Base-by-base conservation (phyloP, 495 filamentous ascomycete species). In the Hypoxylon perforatum region DNA sequence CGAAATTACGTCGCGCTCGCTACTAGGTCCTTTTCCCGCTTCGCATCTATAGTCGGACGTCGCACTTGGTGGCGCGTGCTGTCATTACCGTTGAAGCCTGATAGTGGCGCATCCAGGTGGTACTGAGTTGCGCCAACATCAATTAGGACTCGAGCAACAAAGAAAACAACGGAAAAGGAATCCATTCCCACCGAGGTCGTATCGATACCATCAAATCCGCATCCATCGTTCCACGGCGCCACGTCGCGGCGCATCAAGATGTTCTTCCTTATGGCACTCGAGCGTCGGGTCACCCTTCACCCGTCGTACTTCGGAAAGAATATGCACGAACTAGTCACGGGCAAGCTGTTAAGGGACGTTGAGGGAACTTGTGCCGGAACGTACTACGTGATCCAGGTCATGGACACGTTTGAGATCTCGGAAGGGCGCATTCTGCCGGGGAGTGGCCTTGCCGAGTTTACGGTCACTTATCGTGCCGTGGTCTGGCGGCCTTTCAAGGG, bases 231-330 rank as follows among this genome's bases (percentile, higher is more conserved):
- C 25, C 8, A 3, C 25, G 10, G 46, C 18, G 11, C 49, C 19
- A 17, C 44, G 36, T 45, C 63, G 54, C 42, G 56, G 47, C 14
- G 15, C 23, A 17, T 42, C 60, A 82, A 48, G 52, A 99, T 98
- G 95, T 99, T 97, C 77, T 99, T 99, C 82, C 90, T 99, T 71
- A 90, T 96, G 78, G 91, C 96, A 65, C 89, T 98, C 74, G 92
- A 96, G 80, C 92, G 93, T 71, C 86, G 89, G 66, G 94, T 99
- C 65, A 91, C 92, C 51, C 86, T 99, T 69, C 96, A 99, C 76
- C 95, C 95, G 30, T 97, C 95, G 22, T 98, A 93, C 80, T 98
- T 99, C 74, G 92, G 92, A 58, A 87, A 91, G 36, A 91, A 93
- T 70, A 93, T 97, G 84, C 88, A 91, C 53, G 90, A 96, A 54